These are phyloP conservation scores for Zanthoxylum bungeanum DNA, from an alignment of 345 rosid species.

Conservation along the genomic window DNA sequence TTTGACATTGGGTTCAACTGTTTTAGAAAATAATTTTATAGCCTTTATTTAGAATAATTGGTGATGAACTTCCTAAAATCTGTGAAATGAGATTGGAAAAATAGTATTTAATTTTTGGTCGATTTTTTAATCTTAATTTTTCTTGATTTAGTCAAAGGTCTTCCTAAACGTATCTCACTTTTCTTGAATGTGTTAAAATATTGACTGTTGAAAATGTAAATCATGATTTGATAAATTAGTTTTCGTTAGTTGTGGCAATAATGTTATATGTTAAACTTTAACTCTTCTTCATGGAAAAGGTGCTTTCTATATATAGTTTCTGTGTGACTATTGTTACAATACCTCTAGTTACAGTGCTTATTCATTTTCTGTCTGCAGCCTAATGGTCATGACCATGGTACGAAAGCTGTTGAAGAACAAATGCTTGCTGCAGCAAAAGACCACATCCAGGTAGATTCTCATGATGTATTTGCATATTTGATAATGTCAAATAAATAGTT, in stretches of 20 bases:
- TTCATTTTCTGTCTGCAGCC: slow-evolving; percentile 43
- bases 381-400: slow-evolving; percentile 84
- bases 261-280: too few species aligned
- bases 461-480: slow-evolving; percentile 9
- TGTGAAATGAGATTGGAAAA: not conserved
- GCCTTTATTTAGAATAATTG: not conserved
- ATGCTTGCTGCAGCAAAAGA: slow-evolving; percentile 79
- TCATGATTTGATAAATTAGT: not conserved
- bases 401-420: slow-evolving; percentile 54
- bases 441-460: slow-evolving; percentile 72
- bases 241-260: too few species aligned
- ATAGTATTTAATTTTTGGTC: not conserved
- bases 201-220: not conserved
- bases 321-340: not conserved
- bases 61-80: not conserved
- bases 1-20: not conserved
- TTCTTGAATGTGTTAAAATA: not conserved
- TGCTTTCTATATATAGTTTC: not conserved
- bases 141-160: not conserved
- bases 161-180: not conserved
- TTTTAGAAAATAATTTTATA: not conserved
- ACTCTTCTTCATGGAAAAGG: not conserved
- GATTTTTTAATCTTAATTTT: not conserved
- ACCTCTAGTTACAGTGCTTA: not conserved
- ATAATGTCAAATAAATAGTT: slow-evolving; percentile 5